Evolutionary conservation across 2,329 filamentous ascomycete species (phyloP).

Genomic region (Acrodontium crateriforme): DNA sequence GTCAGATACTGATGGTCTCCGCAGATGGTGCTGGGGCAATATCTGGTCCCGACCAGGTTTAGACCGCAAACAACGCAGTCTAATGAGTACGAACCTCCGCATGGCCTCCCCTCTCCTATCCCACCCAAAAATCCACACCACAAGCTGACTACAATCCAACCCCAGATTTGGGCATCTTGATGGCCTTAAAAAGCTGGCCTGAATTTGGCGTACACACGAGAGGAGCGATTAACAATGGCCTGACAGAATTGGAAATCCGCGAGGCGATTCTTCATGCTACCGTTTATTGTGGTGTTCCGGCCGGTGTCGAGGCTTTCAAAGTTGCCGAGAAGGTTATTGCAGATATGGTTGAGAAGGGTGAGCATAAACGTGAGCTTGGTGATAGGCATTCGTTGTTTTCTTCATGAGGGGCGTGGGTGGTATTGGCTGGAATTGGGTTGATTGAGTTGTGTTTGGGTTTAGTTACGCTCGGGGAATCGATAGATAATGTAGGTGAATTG

Average conservation of each 20-base stretch:
- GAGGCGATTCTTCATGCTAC: slow-evolving; percentile 3
- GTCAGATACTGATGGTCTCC: too few species aligned
- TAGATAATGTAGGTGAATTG: too few species aligned
- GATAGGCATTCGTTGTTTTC: too few species aligned
- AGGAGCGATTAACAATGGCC: slow-evolving; percentile 3
- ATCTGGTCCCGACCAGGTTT: slow-evolving; percentile 3
- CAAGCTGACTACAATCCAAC: too few species aligned
- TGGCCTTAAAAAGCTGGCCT: slow-evolving; percentile 1
- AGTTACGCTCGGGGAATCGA: too few species aligned
- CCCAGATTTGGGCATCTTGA: slow-evolving; percentile 3
- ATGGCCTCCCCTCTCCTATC: too few species aligned
- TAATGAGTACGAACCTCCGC: too few species aligned
- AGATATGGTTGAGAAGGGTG: slow-evolving; percentile 2
- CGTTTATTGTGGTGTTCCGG: slow-evolving; percentile 2
- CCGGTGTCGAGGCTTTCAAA: slow-evolving; percentile 2
- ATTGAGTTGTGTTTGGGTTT: too few species aligned
- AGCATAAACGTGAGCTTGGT: too few species aligned
- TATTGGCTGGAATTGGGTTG: too few species aligned
- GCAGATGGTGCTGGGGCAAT: slow-evolving; percentile 4
- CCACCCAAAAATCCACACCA: too few species aligned
- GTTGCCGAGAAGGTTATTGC: slow-evolving; percentile 3
- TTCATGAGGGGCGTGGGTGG: too few species aligned
- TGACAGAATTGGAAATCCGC: slow-evolving; percentile 1
- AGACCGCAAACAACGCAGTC: slow-evolving; percentile 1
- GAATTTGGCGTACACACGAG: slow-evolving; percentile 4